A percentile compares a stretch with the other conserved stretches of the same genome.
phyloP scores from a whole-genome alignment of 768 basidiomycete genomes.

The Phlebiopsis flavidoalba region DNA sequence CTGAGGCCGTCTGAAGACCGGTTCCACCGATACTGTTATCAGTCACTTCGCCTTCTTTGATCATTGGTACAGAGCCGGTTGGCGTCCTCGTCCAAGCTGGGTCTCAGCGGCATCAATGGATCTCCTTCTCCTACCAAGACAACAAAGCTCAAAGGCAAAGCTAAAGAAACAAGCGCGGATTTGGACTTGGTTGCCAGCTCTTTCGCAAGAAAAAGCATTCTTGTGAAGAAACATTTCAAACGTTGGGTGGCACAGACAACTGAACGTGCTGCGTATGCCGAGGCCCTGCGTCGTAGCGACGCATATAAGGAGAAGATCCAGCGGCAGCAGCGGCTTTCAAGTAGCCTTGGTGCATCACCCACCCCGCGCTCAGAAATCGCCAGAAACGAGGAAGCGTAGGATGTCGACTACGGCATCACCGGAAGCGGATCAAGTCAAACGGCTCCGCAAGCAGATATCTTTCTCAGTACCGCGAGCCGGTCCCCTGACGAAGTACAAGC shows the following conservation, averaged over 20 bases:
- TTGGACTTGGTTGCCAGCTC: slow-evolving; percentile 1
- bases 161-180: slow-evolving; percentile 3
- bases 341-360: slow-evolving; percentile 15
- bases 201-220: slow-evolving; percentile 1
- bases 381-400: slow-evolving; percentile 22
- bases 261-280: slow-evolving; percentile 47
- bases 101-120: not conserved
- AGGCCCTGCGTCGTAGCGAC: slow-evolving; percentile 57
- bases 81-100: not conserved
- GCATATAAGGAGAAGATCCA: slow-evolving; percentile 52
- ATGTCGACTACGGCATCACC: slow-evolving; percentile 8
- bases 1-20: not conserved
- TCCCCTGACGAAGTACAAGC: slow-evolving; percentile 64
- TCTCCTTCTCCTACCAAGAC: not conserved
- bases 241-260: slow-evolving; percentile 42
- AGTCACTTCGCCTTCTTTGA: not conserved
- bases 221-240: slow-evolving; percentile 38
- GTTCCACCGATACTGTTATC: not conserved
- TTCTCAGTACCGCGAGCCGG: slow-evolving; percentile 45
- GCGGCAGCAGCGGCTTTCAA: slow-evolving; percentile 26
- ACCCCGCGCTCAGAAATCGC: not conserved
- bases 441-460: slow-evolving; percentile 34
- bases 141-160: slow-evolving; percentile 5
- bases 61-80: not conserved
- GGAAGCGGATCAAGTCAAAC: slow-evolving; percentile 24